Base-by-base conservation (phyloP, 2,329 filamentous ascomycete species). In the Colletotrichum gigasporum region DNA sequence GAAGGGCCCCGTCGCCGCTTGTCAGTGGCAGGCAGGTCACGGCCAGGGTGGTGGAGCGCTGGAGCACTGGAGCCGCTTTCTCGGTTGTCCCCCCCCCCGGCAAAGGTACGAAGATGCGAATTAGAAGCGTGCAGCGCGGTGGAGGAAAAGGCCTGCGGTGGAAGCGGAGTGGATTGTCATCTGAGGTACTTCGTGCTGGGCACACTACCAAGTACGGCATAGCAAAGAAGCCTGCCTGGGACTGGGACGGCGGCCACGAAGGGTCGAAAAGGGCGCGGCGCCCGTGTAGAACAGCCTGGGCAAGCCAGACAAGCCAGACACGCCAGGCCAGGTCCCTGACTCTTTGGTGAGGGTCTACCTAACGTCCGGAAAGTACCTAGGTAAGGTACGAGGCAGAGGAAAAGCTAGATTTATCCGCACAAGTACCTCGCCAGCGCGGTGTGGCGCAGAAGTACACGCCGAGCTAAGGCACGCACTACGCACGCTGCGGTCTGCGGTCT, bases 51-150 rank as follows among this genome's bases (percentile, higher is more conserved):
- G 55, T 59, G 47, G 47, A 53, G 56, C 52, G 52, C 37, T 63
- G 61, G 61, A 42, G 32, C 30, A 61, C 56, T 64, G 61, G 61
- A 61, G 61, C 61, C 61, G 52, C 56, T 63, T 26, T 28, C 55
- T 59, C 55, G 51, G 55, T 52, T 26, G 32, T 45, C 14, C 30
- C 44, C 22, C 30, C 54, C 53, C 45, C 32, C 24, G 24, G 16
- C 37, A 16, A 39, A 32, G 37, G 54, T 51, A 37, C 8, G 24
- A 41, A 47, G 32, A 59, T 39, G 55, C 22, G 39, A 41, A 47
- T 53, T n/a, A 60, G n/a, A 34, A 37, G 60, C 24, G 24, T 34
- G 39, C 39, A 42, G 30, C 20, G 18, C 6, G n/a, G 47, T 32
- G 39, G 60, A 52, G 45, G 55, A 57, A 34, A 20, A 55, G 16